Evolutionary conservation across 2,329 filamentous ascomycete species (phyloP).

Genomic region (Colletotrichum eleusines): DNA sequence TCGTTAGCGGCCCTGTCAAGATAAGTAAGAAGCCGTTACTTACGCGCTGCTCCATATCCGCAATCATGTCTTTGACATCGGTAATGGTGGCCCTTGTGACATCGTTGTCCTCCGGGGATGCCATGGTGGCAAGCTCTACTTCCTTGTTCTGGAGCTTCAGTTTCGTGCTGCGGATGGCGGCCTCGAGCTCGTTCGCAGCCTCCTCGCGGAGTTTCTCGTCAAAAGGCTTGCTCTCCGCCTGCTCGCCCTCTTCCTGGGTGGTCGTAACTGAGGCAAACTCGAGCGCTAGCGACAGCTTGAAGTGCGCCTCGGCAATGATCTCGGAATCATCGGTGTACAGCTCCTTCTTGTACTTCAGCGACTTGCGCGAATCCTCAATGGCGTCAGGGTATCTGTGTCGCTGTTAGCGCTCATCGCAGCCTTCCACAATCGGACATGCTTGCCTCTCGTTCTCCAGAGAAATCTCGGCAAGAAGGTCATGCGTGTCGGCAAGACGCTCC

Average conservation of each 20-base stretch:
- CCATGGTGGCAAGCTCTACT: conserved; percentile 71
- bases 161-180: conserved; percentile 79
- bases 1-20: neutral
- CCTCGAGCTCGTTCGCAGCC: conserved; percentile 77
- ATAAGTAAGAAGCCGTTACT: conserved; percentile 45
- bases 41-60: conserved; percentile 82
- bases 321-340: conserved; percentile 85
- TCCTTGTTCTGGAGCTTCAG: conserved; percentile 79
- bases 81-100: conserved; percentile 71
- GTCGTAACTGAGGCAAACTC: conserved; percentile 89
- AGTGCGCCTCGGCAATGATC: conserved; percentile 93
- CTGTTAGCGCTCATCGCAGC: conserved; percentile 14
- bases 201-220: conserved; percentile 79
- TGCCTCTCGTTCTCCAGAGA: conserved; percentile 94
- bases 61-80: conserved; percentile 82
- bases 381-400: conserved; percentile 78
- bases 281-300: conserved; percentile 92
- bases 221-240: conserved; percentile 64
- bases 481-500: conserved; percentile 90
- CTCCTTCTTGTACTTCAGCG: conserved; percentile 82
- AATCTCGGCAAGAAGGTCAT: conserved; percentile 94
- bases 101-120: conserved; percentile 76
- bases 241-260: conserved; percentile 62
- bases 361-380: conserved; percentile 83
- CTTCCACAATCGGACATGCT: conserved; percentile 27